These are phyloP conservation scores for Ascoidea tarda DNA, from an alignment of 805 yeast species.

Conservation along the genomic window DNA sequence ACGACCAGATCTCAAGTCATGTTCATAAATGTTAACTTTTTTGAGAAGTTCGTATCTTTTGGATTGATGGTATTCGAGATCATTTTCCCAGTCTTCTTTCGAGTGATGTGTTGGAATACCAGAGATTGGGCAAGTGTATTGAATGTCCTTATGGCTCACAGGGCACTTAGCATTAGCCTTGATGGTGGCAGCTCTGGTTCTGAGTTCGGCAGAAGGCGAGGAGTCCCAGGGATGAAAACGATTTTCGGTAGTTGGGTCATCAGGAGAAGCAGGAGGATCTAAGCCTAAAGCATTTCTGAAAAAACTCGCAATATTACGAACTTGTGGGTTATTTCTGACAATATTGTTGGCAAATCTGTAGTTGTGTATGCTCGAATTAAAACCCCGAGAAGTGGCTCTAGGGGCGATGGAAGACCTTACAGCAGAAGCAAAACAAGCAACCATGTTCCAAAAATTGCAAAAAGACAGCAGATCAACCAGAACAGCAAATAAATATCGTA, in stretches of 20 bases:
- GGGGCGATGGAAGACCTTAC: too few relatives aligned
- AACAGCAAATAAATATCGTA: too few relatives aligned
- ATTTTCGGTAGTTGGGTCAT: conserved; percentile 57
- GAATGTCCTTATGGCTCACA: conserved; percentile 66
- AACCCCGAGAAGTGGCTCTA: too few relatives aligned
- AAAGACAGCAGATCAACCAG: too few relatives aligned
- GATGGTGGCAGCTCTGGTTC: conserved; percentile 85
- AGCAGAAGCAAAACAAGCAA: too few relatives aligned
- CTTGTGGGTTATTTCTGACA: too few relatives aligned
- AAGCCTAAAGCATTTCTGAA: conserved; percentile 36
- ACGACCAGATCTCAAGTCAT: conserved; percentile 87
- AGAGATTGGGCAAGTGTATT: conserved; percentile 80
- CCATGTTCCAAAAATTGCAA: too few relatives aligned
- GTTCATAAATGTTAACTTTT: conserved; percentile 86
- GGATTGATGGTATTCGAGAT: conserved; percentile 52
- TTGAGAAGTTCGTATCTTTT: conserved; percentile 61
- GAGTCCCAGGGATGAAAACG: conserved; percentile 85
- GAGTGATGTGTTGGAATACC: conserved; percentile 97
- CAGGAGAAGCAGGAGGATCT: conserved; percentile 50
- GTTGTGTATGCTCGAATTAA: too few relatives aligned
- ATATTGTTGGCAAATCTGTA: too few relatives aligned
- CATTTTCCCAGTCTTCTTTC: conserved; percentile 78
- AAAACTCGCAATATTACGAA: conserved; percentile 19
- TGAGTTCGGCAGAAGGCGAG: conserved; percentile 75
- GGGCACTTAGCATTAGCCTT: conserved; percentile 85